Percentiles rank a stretch among this genome's conserved stretches.
Evolutionary conservation across 2,329 filamentous ascomycete genomes (phyloP).

Genomic region (Fusarium napiforme): DNA sequence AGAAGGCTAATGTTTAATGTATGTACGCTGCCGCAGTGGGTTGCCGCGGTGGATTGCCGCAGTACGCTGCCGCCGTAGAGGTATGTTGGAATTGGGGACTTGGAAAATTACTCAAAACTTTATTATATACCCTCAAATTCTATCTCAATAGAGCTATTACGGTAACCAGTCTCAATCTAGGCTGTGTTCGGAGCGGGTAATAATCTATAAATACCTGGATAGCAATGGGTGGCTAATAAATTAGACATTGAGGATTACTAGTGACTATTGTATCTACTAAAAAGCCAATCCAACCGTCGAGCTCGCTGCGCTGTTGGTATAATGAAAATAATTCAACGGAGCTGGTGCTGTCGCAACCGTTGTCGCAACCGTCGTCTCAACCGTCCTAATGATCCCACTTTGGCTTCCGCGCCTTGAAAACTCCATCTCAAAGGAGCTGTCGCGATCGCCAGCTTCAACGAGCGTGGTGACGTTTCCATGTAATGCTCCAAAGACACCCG

Average conservation of each 20-base stretch:
- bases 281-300: slow-evolving; percentile 4
- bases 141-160: too few relatives aligned
- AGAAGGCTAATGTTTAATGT: too few relatives aligned
- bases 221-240: too few relatives aligned
- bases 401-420: not conserved
- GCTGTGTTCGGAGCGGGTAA: too few relatives aligned
- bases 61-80: too few relatives aligned
- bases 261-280: not conserved
- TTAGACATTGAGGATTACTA: not conserved
- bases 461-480: not conserved
- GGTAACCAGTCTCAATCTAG: too few relatives aligned
- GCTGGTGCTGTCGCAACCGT: slow-evolving; percentile 18
- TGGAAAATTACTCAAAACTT: too few relatives aligned
- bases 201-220: too few relatives aligned
- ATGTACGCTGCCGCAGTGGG: too few relatives aligned
- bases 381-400: slow-evolving; percentile 33
- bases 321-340: not conserved
- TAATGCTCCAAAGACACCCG: not conserved
- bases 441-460: slow-evolving; percentile 17
- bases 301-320: slow-evolving; percentile 25
- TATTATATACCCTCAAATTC: too few relatives aligned
- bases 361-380: slow-evolving; percentile 37
- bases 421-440: slow-evolving; percentile 10
- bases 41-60: too few relatives aligned
- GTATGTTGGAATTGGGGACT: too few relatives aligned